Evolutionary conservation across 2,329 filamentous ascomycete species (phyloP), one percentile per base, ranked within the genome.

Genomic region (Fusarium sp.): DNA sequence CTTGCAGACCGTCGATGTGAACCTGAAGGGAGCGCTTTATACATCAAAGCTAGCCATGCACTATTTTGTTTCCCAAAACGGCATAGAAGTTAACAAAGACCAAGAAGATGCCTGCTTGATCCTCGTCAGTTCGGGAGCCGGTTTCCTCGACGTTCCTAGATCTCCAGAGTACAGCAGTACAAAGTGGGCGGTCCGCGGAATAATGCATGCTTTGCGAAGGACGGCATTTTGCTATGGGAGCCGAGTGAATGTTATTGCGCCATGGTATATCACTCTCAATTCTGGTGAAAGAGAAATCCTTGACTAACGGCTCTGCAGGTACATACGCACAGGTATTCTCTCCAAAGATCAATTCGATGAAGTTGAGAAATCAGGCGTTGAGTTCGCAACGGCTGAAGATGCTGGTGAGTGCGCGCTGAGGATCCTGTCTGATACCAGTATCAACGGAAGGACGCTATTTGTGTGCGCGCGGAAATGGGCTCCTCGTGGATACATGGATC

Each of bases 121-220:
- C 6, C 31, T 67, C 0, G 12, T 66, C 13, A 66, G 64, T 6
- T 59, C 64, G 2, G 64, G 64, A 0, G 61, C 61, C 1, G 61
- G 61, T 0, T 67, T 67, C 1, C 33, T 67, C 15, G 61, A 67
- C 0, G 51, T 66, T 5, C 64, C 64, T 0, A 66, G 64, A 14
- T 31, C 22, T 5, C 64, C 44, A 6, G 64, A 67, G n/a, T 67
- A 67, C 7, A 66, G 64, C 10, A 67, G 64, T 7, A 67, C 51
- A 1, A 67, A 66, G 7, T 67, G 64, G 64, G 64, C 61, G 7
- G 51, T 66, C 6, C 64, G 51, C 7, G 51, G 64, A 33, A 66
- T 67, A 4, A 66, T 67, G 64, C 64, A 66, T 24, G 26, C 62
- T 17, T 18, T 67, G 11, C 11, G 64, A 28, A 31, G 64, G 17